These are phyloP conservation scores for Ustilago trichophora DNA, from an alignment of 1,284 basidiomycete species.

Conservation along the genomic window DNA sequence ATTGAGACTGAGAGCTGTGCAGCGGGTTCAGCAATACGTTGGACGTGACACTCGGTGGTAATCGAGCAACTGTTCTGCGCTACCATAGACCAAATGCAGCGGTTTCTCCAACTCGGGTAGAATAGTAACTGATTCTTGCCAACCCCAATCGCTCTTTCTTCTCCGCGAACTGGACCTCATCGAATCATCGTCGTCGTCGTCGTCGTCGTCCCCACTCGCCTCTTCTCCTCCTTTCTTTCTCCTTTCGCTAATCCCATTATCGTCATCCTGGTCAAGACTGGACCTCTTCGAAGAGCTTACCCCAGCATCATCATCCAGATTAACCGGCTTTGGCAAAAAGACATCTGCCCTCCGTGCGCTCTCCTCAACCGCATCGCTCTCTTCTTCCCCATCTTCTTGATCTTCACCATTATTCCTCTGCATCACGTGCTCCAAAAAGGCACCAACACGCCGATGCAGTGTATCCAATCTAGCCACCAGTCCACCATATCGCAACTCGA, in stretches of 20 bases:
- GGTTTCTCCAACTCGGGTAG: constrained; percentile 52
- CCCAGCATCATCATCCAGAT: no score
- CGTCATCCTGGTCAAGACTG: no score
- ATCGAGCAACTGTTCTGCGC: constrained; percentile 55
- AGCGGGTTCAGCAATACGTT: no score
- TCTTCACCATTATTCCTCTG: neutral
- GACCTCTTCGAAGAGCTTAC: no score
- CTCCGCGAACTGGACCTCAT: constrained; percentile 16
- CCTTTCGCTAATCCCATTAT: no score
- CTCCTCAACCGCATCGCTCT: constrained; percentile 4
- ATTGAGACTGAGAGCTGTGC: no score
- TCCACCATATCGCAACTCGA: constrained; percentile 67
- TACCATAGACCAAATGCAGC: constrained; percentile 55
- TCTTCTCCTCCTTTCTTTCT: neutral
- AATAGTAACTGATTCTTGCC: constrained; percentile 36
- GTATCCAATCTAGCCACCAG: constrained; percentile 64
- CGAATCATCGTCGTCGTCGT: constrained; percentile 19
- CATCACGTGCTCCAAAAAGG: constrained; percentile 39
- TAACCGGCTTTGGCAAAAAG: constrained; percentile 13
- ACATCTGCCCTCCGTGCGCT: constrained; percentile 13
- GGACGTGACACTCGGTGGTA: constrained; percentile 57
- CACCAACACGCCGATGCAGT: constrained; percentile 52
- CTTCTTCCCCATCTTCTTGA: no score
- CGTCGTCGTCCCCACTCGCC: no score
- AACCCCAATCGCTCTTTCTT: constrained; percentile 9